Evolutionary conservation across 306 rosid species (phyloP).

Genomic region (Albizia julibrissin): DNA sequence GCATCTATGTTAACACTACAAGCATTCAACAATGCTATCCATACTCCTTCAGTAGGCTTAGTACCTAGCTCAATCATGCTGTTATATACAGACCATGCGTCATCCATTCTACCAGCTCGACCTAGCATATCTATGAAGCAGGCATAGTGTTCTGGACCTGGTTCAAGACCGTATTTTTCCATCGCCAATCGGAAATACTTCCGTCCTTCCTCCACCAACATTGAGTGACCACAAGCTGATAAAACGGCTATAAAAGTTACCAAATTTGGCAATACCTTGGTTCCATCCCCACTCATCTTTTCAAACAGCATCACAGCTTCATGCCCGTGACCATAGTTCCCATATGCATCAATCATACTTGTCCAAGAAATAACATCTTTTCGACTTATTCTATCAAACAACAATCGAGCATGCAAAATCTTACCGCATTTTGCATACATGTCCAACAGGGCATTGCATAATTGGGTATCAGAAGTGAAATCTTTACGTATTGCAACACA

Average conservation of each 20-base stretch:
- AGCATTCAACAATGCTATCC: slow-evolving; percentile 53
- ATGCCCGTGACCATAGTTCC: slow-evolving; percentile 50
- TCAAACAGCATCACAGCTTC: slow-evolving; percentile 51
- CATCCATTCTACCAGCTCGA: slow-evolving; percentile 58
- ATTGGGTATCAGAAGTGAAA: slow-evolving; percentile 50
- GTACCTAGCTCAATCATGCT: slow-evolving; percentile 41
- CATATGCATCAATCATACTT: slow-evolving; percentile 62
- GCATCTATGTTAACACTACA: slow-evolving; percentile 39
- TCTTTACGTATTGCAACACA: slow-evolving; percentile 55
- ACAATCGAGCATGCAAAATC: slow-evolving; percentile 35
- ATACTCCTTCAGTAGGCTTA: slow-evolving; percentile 40
- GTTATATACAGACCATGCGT: slow-evolving; percentile 47
- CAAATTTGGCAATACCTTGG: slow-evolving; percentile 53
- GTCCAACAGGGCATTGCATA: slow-evolving; percentile 55
- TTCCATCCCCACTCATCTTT: slow-evolving; percentile 40
- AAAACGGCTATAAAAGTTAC: slow-evolving; percentile 55
- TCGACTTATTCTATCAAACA: slow-evolving; percentile 44
- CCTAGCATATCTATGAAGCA: slow-evolving; percentile 64
- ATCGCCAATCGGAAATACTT: slow-evolving; percentile 43
- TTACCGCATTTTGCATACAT: slow-evolving; percentile 73
- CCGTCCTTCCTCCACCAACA: slow-evolving; percentile 63
- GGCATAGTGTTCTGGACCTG: slow-evolving; percentile 60
- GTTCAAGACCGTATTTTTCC: slow-evolving; percentile 51
- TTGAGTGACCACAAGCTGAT: slow-evolving; percentile 54
- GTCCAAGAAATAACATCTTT: slow-evolving; percentile 66